Percentiles rank a stretch among this genome's conserved stretches.
phyloP scores from a whole-genome alignment of 305 asterid species.

The Fraxinus platypoda region DNA sequence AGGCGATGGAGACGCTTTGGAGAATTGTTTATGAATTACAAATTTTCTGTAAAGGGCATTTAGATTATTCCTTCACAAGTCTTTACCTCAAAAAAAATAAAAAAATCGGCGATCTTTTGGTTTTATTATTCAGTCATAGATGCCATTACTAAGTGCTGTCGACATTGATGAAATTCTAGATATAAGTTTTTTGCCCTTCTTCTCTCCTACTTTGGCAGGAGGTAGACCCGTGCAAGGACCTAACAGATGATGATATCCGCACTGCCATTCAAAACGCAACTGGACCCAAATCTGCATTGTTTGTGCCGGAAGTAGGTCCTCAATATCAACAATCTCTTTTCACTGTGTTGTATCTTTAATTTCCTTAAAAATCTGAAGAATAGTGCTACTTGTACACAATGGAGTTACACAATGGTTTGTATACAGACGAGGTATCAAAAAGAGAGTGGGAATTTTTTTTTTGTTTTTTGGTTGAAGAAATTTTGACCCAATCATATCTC shows the following conservation, averaged over 20 bases:
- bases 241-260: constrained; percentile 83
- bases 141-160: neutral
- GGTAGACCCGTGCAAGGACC: constrained; percentile 81
- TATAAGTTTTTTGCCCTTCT: constrained; percentile 5
- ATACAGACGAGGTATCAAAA: no score
- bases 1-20: neutral
- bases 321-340: constrained; percentile 4
- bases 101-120: neutral
- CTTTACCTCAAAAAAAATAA: neutral
- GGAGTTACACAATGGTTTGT: no score
- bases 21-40: neutral
- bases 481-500: no score
- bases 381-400: no score
- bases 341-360: neutral
- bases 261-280: constrained; percentile 90
- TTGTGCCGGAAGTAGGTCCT: constrained; percentile 75
- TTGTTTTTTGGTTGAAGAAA: no score
- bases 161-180: neutral
- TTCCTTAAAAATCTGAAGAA: neutral
- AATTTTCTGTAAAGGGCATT: neutral
- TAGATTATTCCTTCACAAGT: constrained; percentile 9
- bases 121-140: neutral
- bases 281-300: constrained; percentile 76
- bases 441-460: no score
- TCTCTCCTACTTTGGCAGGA: constrained; percentile 52